phyloP scores from a whole-genome alignment of 2,329 filamentous ascomycete species.

The Fusarium sterilihyphosum region DNA sequence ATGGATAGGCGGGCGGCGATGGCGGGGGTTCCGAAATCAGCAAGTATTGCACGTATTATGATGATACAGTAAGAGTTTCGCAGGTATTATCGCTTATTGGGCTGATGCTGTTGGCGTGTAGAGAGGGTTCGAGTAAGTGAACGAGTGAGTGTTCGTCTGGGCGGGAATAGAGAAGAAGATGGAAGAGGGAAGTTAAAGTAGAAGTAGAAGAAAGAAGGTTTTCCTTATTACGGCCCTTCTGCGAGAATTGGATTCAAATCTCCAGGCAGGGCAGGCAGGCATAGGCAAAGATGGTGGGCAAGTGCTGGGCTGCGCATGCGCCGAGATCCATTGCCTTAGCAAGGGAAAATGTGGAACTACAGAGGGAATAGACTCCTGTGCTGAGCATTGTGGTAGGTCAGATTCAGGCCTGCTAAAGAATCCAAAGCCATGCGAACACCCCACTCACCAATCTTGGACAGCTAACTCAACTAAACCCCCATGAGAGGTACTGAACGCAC shows the following conservation, averaged over 20 bases:
- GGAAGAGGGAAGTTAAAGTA: slow-evolving; percentile 20
- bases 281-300: slow-evolving; percentile 10
- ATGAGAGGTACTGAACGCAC: background rate
- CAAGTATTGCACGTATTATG: slow-evolving; percentile 14
- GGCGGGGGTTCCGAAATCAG: slow-evolving; percentile 24
- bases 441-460: slow-evolving; percentile 17
- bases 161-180: slow-evolving; percentile 15
- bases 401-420: slow-evolving; percentile 25
- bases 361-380: slow-evolving; percentile 6
- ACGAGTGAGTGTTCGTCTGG: background rate
- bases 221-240: slow-evolving; percentile 36
- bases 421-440: slow-evolving; percentile 14
- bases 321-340: slow-evolving; percentile 22
- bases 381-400: slow-evolving; percentile 29
- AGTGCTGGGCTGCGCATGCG: slow-evolving; percentile 18
- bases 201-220: slow-evolving; percentile 31
- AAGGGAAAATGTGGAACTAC: slow-evolving; percentile 24
- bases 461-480: background rate
- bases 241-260: slow-evolving; percentile 25
- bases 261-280: slow-evolving; percentile 30
- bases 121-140: background rate
- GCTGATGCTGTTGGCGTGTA: background rate
- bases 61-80: slow-evolving; percentile 21
- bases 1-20: slow-evolving; percentile 21
- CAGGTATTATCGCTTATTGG: slow-evolving; percentile 6